Conservation (phyloP, 228 moss, liverwort and hornwort species). For the Sphagnum magellanicum region DNA sequence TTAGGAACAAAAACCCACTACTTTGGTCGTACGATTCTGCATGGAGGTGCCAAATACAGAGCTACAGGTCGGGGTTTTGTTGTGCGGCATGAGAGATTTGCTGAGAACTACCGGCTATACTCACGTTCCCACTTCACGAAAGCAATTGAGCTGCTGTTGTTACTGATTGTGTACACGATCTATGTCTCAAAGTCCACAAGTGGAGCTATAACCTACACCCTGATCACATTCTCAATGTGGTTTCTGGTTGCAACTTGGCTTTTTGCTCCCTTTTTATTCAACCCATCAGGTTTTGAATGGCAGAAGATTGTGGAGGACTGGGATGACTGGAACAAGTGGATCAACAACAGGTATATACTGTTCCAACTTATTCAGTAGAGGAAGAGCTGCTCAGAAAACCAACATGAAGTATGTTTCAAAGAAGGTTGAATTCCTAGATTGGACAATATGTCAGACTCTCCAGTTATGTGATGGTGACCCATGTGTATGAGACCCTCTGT, state of each 20-base stretch:
- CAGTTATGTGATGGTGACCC: no score
- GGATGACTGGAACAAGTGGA: constrained; percentile 60
- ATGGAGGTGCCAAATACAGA: constrained; percentile 17
- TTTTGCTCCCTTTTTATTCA: constrained; percentile 53
- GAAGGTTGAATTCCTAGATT: no score
- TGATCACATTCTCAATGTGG: constrained; percentile 54
- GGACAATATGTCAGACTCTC: no score
- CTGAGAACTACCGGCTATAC: constrained; percentile 14
- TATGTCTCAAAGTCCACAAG: constrained; percentile 23
- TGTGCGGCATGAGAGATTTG: constrained; percentile 10
- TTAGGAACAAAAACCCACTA: constrained; percentile 17
- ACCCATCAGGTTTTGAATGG: constrained; percentile 61
- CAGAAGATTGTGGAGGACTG: constrained; percentile 60
- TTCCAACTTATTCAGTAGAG: no score
- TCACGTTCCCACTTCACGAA: constrained; percentile 12
- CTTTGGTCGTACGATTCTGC: constrained; percentile 15
- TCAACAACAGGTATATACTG: constrained; percentile 17
- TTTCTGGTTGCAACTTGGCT: constrained; percentile 50
- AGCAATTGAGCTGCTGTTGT: constrained; percentile 37
- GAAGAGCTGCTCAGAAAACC: no score
- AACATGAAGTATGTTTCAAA: no score
- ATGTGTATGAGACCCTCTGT: no score
- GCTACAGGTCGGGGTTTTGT: constrained; percentile 16
- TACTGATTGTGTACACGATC: constrained; percentile 42
- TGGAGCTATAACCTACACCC: constrained; percentile 29